Evolutionary conservation across 2,329 filamentous ascomycete genomes (phyloP).

Genomic region (Cryphonectria parasitica): DNA sequence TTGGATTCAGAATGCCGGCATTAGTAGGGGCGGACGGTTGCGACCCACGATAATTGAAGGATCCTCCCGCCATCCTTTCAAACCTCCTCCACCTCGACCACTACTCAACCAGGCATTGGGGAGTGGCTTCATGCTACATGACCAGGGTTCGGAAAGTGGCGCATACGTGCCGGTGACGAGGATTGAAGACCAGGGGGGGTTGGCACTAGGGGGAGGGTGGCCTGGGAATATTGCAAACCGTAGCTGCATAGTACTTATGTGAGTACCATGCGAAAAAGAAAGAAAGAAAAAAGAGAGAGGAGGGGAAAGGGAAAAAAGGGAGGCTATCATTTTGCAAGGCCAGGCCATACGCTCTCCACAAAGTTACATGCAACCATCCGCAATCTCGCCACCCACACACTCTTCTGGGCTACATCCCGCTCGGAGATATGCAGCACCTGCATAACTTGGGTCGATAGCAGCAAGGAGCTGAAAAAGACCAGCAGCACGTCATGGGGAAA

Average conservation of each 20-base stretch:
- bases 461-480: background rate
- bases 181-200: background rate
- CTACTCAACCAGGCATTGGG: background rate
- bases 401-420: conserved; percentile 1
- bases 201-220: no score
- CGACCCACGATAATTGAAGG: background rate
- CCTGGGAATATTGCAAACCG: background rate
- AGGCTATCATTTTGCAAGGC: conserved; percentile 4
- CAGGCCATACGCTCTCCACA: background rate
- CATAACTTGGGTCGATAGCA: conserved; percentile 7
- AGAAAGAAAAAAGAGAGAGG: background rate
- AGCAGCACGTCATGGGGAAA: background rate
- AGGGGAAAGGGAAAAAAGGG: background rate
- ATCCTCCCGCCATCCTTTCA: conserved; percentile 10
- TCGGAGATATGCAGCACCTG: conserved; percentile 10
- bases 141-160: background rate
- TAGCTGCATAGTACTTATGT: background rate
- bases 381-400: background rate
- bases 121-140: background rate
- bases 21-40: background rate
- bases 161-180: background rate
- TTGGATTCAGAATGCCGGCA: background rate
- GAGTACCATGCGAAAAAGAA: background rate
- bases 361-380: background rate
- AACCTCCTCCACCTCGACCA: background rate